These are phyloP conservation scores for Beauveria bassiana DNA, from an alignment of 2,329 filamentous ascomycete genomes.

Conservation along the genomic window DNA sequence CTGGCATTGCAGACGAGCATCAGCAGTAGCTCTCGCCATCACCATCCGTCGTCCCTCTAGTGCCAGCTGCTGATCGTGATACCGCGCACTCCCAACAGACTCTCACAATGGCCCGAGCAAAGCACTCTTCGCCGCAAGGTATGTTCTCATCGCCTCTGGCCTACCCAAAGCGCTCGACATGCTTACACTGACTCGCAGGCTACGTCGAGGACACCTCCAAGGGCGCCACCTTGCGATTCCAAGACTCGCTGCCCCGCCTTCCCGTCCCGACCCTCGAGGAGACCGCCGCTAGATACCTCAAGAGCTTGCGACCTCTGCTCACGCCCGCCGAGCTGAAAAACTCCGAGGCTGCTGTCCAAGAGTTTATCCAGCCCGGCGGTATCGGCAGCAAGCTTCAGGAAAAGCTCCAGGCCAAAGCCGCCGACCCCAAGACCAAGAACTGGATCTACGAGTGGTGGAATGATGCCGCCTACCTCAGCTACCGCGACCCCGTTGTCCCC, in stretches of 20 bases:
- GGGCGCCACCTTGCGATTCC: conserved; percentile 74
- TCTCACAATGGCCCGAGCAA: conserved; percentile 48
- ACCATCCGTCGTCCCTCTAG: neutral
- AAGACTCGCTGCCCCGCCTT: conserved; percentile 73
- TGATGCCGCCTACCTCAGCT: conserved; percentile 80
- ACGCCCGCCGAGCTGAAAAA: conserved; percentile 58
- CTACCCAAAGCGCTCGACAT: neutral
- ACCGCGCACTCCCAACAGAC: conserved; percentile 12
- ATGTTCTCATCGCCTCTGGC: conserved; percentile 13
- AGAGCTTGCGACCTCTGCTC: conserved; percentile 69
- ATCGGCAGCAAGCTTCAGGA: conserved; percentile 79
- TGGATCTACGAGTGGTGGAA: conserved; percentile 99
- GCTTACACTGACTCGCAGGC: conserved; percentile 35
- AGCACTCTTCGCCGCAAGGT: conserved; percentile 50
- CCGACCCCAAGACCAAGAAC: conserved; percentile 77
- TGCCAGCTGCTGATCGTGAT: conserved; percentile 8
- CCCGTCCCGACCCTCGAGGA: conserved; percentile 78
- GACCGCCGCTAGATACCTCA: conserved; percentile 72
- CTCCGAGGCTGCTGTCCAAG: conserved; percentile 76
- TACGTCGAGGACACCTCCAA: conserved; percentile 76
- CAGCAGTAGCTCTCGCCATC: neutral
- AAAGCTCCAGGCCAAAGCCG: conserved; percentile 69
- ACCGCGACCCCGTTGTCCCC: conserved; percentile 91
- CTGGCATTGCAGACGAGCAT: neutral
- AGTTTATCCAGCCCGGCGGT: conserved; percentile 83